Evolutionary conservation across 305 asterid genomes (phyloP).

Genomic region (Rubia peregrina): DNA sequence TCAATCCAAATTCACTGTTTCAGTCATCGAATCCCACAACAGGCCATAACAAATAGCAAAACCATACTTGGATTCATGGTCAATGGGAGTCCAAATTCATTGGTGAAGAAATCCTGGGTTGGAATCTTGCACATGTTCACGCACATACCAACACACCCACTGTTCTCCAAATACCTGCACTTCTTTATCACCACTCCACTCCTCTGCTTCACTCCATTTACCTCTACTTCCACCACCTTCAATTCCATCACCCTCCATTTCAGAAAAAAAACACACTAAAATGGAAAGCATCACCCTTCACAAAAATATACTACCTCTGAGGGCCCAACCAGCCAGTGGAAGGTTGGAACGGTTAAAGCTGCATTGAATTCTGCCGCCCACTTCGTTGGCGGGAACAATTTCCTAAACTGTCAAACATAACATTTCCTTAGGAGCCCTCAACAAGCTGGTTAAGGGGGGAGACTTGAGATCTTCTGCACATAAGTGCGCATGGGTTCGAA

Average conservation of each 20-base stretch:
- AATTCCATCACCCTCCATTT: too few relatives aligned
- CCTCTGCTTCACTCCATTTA: constrained; percentile 71
- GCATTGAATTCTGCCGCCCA: constrained; percentile 97
- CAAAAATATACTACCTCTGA: constrained; percentile 51
- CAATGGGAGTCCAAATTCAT: constrained; percentile 89
- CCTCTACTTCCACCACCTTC: constrained; percentile 72
- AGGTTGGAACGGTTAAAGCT: constrained; percentile 77
- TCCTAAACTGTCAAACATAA: constrained; percentile 72
- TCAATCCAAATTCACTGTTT: neutral
- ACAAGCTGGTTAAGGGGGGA: constrained; percentile 97
- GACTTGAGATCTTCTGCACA: constrained; percentile 81
- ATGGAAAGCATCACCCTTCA: too few relatives aligned
- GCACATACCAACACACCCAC: constrained; percentile 92
- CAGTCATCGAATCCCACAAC: too few relatives aligned
- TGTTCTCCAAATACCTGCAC: constrained; percentile 96
- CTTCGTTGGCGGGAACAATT: constrained; percentile 80
- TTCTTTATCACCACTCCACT: constrained; percentile 90
- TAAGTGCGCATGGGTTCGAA: constrained; percentile 79
- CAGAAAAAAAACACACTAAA: too few relatives aligned
- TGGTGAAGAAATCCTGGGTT: constrained; percentile 91
- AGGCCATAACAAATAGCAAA: neutral
- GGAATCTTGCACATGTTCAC: constrained; percentile 94
- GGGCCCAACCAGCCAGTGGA: constrained; percentile 97
- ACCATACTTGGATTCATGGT: constrained; percentile 83
- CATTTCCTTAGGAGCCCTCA: too few relatives aligned